These are phyloP conservation scores for Dioscorea cayenensis DNA, from an alignment of 116 monocot genomes.

Conservation along the genomic window DNA sequence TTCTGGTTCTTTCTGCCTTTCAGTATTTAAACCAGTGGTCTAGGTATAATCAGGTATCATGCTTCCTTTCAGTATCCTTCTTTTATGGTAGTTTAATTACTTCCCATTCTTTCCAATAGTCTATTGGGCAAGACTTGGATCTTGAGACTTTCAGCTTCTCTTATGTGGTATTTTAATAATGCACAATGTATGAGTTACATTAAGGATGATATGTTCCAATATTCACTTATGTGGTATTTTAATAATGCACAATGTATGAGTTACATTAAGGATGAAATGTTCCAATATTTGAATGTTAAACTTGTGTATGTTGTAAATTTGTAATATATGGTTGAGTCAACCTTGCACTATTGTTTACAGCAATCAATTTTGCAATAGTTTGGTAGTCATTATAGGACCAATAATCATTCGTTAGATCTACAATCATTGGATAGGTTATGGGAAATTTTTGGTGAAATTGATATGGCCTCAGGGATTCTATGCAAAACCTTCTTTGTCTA, in stretches of 20 bases:
- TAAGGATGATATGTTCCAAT: background rate
- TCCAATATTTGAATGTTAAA: background rate
- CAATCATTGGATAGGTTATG: background rate
- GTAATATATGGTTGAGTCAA: background rate
- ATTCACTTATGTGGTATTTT: too few relatives aligned
- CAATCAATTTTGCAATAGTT: background rate
- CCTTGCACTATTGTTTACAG: background rate
- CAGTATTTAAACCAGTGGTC: conserved; percentile 86
- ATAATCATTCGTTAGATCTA: too few relatives aligned
- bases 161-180: too few relatives aligned
- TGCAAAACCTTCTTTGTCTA: too few relatives aligned
- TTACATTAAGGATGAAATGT: too few relatives aligned
- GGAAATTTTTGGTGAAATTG: too few relatives aligned
- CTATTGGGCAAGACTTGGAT: too few relatives aligned
- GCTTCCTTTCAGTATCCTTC: background rate
- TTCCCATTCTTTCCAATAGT: too few relatives aligned
- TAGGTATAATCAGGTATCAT: conserved; percentile 79
- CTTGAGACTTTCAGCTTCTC: too few relatives aligned
- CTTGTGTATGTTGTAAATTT: background rate
- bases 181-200: too few relatives aligned
- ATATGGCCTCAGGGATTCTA: too few relatives aligned
- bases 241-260: too few relatives aligned
- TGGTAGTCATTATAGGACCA: background rate
- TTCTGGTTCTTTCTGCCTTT: conserved; percentile 77
- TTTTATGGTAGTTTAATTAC: background rate